Conservation (phyloP, 2,329 filamentous ascomycete species). For the Rachicladosporium sp. region DNA sequence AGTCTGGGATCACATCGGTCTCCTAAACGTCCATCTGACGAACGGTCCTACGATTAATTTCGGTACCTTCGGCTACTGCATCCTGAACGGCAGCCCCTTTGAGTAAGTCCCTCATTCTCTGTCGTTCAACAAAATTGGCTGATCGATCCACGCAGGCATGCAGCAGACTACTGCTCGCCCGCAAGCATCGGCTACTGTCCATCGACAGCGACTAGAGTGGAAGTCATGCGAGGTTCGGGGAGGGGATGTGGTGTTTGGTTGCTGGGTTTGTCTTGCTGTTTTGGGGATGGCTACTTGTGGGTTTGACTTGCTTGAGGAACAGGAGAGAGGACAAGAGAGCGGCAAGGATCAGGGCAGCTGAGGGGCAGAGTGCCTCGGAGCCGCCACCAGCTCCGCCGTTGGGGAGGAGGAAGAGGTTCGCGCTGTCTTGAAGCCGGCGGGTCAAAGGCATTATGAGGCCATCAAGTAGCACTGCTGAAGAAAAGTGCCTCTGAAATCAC, state of each 20-base stretch:
- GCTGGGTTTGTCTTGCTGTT: slow-evolving; percentile 44
- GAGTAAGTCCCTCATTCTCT: neutral
- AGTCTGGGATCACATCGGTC: slow-evolving; percentile 42
- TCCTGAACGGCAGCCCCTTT: slow-evolving; percentile 17
- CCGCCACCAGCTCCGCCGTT: no score
- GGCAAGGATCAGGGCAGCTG: no score
- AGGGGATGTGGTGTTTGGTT: slow-evolving; percentile 48
- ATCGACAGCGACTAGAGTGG: slow-evolving; percentile 35
- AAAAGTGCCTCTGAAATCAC: no score
- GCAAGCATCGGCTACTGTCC: slow-evolving; percentile 46
- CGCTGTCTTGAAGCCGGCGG: no score
- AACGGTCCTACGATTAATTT: slow-evolving; percentile 35
- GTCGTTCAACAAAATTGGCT: neutral
- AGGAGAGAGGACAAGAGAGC: neutral
- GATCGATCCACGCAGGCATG: neutral
- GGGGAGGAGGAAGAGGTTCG: no score
- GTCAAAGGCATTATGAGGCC: no score
- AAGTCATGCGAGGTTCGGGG: slow-evolving; percentile 38
- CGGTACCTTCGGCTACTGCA: slow-evolving; percentile 51
- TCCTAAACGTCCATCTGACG: slow-evolving; percentile 41
- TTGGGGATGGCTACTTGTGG: slow-evolving; percentile 44
- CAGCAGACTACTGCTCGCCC: slow-evolving; percentile 35
- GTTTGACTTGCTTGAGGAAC: slow-evolving; percentile 49
- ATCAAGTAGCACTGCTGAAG: no score
- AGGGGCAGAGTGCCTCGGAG: no score